A percentile compares a stretch with the other conserved stretches of the same genome.
Evolutionary conservation across 2,329 filamentous ascomycete genomes (phyloP).

Genomic region (Diaporthe batatas): DNA sequence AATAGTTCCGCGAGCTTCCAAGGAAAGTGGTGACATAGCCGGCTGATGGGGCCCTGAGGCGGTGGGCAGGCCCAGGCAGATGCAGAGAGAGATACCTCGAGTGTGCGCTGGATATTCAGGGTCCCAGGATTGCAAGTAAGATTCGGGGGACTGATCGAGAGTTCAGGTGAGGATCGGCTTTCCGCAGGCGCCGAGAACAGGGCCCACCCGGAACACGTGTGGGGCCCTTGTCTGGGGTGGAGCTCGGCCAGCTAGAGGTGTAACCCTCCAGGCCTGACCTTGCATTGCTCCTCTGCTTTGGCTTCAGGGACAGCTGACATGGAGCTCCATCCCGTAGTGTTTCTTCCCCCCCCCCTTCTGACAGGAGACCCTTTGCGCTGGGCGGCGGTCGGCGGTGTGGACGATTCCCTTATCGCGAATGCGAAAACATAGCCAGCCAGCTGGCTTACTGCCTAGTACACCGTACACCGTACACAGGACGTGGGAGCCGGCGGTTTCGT

Average conservation of each 20-base stretch:
- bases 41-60: background rate
- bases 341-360: background rate
- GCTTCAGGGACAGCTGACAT: conserved; percentile 30
- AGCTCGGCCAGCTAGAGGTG: conserved; percentile 6
- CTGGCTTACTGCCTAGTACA: background rate
- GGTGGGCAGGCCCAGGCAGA: conserved; percentile 17
- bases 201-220: conserved; percentile 28
- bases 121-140: conserved; percentile 32
- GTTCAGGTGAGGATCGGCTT: conserved; percentile 34
- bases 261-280: background rate
- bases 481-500: background rate
- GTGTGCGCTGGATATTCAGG: conserved; percentile 20
- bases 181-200: conserved; percentile 26
- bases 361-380: conserved; percentile 15
- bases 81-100: background rate
- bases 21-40: conserved; percentile 7
- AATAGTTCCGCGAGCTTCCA: conserved; percentile 10
- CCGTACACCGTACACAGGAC: no score
- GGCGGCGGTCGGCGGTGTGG: conserved; percentile 19
- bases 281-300: background rate
- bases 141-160: conserved; percentile 26
- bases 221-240: conserved; percentile 21
- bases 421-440: conserved; percentile 14
- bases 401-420: background rate
- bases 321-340: conserved; percentile 21